phyloP scores from a whole-genome alignment of 2,329 filamentous ascomycete species.

The Daldinia eschscholtzii region DNA sequence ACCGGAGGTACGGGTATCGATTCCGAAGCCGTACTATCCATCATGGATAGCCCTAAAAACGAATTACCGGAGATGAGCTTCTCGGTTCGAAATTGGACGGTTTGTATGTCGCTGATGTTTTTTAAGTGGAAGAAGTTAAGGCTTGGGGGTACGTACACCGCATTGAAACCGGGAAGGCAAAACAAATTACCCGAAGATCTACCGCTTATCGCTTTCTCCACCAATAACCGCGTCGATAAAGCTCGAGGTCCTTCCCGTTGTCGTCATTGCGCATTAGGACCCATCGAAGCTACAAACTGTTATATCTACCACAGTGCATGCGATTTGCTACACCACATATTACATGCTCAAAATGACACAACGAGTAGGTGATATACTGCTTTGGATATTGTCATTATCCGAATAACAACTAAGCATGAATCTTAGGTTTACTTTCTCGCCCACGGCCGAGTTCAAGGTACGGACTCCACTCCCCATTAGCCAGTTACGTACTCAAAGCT shows the following conservation, averaged over 20 bases:
- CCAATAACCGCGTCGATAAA: slow-evolving; percentile 25
- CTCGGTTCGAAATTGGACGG: not conserved
- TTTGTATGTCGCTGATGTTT: slow-evolving; percentile 1
- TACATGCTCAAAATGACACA: slow-evolving; percentile 33
- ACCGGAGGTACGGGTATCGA: slow-evolving; percentile 53
- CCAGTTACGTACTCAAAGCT: not conserved
- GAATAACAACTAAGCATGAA: slow-evolving; percentile 5
- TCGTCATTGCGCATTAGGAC: slow-evolving; percentile 26
- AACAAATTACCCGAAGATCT: slow-evolving; percentile 37
- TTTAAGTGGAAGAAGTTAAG: not conserved
- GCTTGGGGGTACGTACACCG: slow-evolving; percentile 9
- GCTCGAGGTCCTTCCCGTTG: slow-evolving; percentile 9
- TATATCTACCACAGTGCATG: slow-evolving; percentile 22
- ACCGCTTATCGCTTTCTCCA: slow-evolving; percentile 32
- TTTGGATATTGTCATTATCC: not conserved
- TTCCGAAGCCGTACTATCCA: slow-evolving; percentile 47
- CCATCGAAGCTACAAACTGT: slow-evolving; percentile 11
- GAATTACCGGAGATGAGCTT: not conserved
- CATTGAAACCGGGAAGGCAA: slow-evolving; percentile 2
- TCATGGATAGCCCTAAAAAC: slow-evolving; percentile 24
- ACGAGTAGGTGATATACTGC: slow-evolving; percentile 28
- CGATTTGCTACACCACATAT: slow-evolving; percentile 23
- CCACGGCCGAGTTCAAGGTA: slow-evolving; percentile 79
- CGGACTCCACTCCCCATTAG: slow-evolving; percentile 30
- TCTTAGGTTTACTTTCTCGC: slow-evolving; percentile 71